Evolutionary conservation across 2,329 filamentous ascomycete genomes (phyloP).

Genomic region (Sordariomycetes sp.): DNA sequence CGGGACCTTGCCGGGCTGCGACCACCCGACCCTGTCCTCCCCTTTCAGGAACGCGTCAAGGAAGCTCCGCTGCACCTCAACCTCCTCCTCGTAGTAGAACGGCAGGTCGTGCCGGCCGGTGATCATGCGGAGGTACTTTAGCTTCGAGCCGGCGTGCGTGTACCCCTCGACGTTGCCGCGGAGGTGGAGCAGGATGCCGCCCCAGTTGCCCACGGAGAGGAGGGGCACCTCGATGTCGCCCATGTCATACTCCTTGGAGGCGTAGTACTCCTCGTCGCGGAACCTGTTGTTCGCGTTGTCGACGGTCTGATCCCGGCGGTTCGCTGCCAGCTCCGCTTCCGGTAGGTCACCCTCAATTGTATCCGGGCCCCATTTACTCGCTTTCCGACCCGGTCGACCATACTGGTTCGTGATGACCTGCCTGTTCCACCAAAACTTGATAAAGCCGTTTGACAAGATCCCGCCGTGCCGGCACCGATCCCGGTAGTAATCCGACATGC

Average conservation of each 20-base stretch:
- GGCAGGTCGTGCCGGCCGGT: slow-evolving; percentile 59
- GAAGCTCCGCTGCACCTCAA: slow-evolving; percentile 54
- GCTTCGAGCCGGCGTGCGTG: slow-evolving; percentile 45
- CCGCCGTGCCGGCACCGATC: slow-evolving; percentile 49
- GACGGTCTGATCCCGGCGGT: slow-evolving; percentile 31
- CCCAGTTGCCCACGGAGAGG: slow-evolving; percentile 58
- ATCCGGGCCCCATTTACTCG: slow-evolving; percentile 33
- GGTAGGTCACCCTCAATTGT: slow-evolving; percentile 46
- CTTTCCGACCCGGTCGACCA: slow-evolving; percentile 22
- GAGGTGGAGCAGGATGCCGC: slow-evolving; percentile 55
- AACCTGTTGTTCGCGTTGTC: slow-evolving; percentile 26
- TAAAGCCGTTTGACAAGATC: slow-evolving; percentile 44
- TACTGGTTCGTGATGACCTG: slow-evolving; percentile 59
- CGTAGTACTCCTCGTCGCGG: slow-evolving; percentile 33
- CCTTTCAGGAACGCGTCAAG: slow-evolving; percentile 59
- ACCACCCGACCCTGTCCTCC: slow-evolving; percentile 50
- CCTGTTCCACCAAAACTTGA: slow-evolving; percentile 53
- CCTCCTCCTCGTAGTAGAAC: slow-evolving; percentile 58
- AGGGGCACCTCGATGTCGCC: slow-evolving; percentile 55
- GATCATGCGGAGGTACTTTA: slow-evolving; percentile 59
- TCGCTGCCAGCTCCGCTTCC: slow-evolving; percentile 28
- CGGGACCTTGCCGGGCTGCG: slow-evolving; percentile 29
- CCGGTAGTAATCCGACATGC: slow-evolving; percentile 39
- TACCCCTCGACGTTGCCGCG: slow-evolving; percentile 58
- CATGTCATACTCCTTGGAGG: slow-evolving; percentile 45